Evolutionary conservation across 257 asterid genomes (phyloP), one percentile per base, ranked within the genome.

Genomic region (Perilla frutescens): DNA sequence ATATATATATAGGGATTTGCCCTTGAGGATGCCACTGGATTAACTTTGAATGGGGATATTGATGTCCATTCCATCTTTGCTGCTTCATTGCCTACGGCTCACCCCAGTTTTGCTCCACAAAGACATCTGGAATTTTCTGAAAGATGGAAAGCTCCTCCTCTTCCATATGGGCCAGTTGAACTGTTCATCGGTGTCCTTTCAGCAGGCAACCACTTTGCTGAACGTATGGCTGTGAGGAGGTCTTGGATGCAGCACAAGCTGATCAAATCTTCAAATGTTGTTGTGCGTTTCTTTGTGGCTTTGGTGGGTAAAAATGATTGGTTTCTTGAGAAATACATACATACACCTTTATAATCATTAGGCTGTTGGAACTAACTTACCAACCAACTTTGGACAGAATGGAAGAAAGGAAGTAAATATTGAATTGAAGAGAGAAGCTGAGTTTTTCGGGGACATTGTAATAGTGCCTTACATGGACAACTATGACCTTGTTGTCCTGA

Each of bases 191-290:
- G 99, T 59, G 71, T 94, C 83, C 96, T 94, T 62, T 94, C 99
- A 2, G 97, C 99, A 7, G 97, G 97, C 63, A 94, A 90, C 79
- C 99, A 94, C 84, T 91, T 94, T 80, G 97, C 96, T 6, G 99
- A 94, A 84, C 80, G 99, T 39, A 94, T 94, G 99, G 99, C 97
- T 43, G 93, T 86, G 49, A 83, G 99, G 80, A 90, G 79, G 76
- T 91, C 99, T 63, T 94, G 99, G 99, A 90, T 94, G 97, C 97
- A 88, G 70, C 90, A 91, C 65, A 70, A 73, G 71, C 87, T 88
- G 44, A 76, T 94, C 76, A 86, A 81, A 80, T 90, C 97, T 37
- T 84, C 97, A 13, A 74, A 79, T 36, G 99, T 84, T 53, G 95
- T 91, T 76, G 99, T 92, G 40, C 92, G 97, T 48, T 94, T 94